A percentile compares a stretch with the other conserved stretches of the same genome.
These are phyloP conservation scores for Fusarium aywerte DNA, from an alignment of 2,329 filamentous ascomycete species.

Conservation along the genomic window DNA sequence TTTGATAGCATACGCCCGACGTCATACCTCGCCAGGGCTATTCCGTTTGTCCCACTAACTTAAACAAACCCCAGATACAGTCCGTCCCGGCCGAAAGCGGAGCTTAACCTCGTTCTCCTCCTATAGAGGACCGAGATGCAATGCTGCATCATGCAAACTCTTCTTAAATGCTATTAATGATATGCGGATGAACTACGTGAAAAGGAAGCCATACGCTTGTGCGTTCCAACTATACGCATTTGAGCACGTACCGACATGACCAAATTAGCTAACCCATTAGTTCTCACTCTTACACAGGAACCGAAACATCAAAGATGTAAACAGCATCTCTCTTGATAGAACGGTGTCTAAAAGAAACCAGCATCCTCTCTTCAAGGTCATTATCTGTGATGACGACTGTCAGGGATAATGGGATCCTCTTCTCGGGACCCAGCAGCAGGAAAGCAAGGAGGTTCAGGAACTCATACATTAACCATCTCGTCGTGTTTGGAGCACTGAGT, in stretches of 20 bases:
- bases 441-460: too few relatives aligned
- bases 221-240: slow-evolving; percentile 27
- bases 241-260: too few relatives aligned
- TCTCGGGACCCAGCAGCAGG: too few relatives aligned
- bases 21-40: neutral
- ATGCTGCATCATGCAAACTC: slow-evolving; percentile 49
- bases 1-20: neutral
- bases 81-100: slow-evolving; percentile 25
- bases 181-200: slow-evolving; percentile 48
- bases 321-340: slow-evolving; percentile 50
- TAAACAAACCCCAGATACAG: slow-evolving; percentile 18
- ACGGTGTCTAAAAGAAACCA: slow-evolving; percentile 51
- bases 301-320: slow-evolving; percentile 51
- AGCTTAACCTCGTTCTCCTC: slow-evolving; percentile 41
- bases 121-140: slow-evolving; percentile 46
- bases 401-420: too few relatives aligned
- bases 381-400: too few relatives aligned
- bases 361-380: too few relatives aligned
- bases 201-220: slow-evolving; percentile 52
- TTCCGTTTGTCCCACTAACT: slow-evolving; percentile 7
- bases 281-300: slow-evolving; percentile 53
- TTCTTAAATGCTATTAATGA: slow-evolving; percentile 49
- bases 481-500: too few relatives aligned
- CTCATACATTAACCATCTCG: too few relatives aligned
- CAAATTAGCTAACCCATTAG: slow-evolving; percentile 32